Base-by-base conservation (phyloP, 352 stramenopile species). In the Pythium sp. region DNA sequence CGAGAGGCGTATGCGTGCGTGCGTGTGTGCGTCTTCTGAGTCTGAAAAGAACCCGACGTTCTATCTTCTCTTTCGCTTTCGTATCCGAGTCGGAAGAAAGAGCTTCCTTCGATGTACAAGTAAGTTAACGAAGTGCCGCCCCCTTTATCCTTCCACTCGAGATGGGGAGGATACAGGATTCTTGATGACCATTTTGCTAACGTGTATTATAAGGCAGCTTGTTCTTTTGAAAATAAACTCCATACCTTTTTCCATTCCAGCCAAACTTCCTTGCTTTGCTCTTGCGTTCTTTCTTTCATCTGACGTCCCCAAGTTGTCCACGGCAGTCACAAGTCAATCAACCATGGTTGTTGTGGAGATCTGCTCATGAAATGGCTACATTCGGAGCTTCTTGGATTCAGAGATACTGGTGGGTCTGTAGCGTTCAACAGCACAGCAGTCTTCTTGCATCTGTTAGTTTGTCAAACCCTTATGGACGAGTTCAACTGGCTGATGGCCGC, bases 71-170 rank as follows among this genome's bases (percentile, higher is more conserved):
- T 64, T 70, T 72, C 62, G 12, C 74, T 76, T 84, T 83, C 75
- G 69, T 84, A 74, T 73, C 56, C 68, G 69, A 88, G 71, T 84
- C 80, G 77, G 76, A 84, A 87, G 80, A 87, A 86, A 86, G 74
- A 79, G 80, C 74, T 87, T 86, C 80, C 80, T 87, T 86, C 73
- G 80, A 87, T 84, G 80, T 86, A 86, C 77, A 86, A 86, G 80
- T 85, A 82, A 80, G 74, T 84, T 76, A 73, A 66, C 68, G 68
- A 74, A 79, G 79, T 84, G 75, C 71, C 77, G 70, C 70, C 72
- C 55, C 76, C 76, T 77, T 72, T 76, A 79, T 82, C 75, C 58
- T 69, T 78, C 73, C 65, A 69, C 65, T 65, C 58, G 69, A 68
- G 78, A 68, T 65, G 60, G 34, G 71, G 70, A 74, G 77, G 76